Percentiles rank a stretch among this genome's conserved stretches.
Evolutionary conservation across 2,329 filamentous ascomycete species (phyloP).

Genomic region (Emmonsiellopsis sp.): DNA sequence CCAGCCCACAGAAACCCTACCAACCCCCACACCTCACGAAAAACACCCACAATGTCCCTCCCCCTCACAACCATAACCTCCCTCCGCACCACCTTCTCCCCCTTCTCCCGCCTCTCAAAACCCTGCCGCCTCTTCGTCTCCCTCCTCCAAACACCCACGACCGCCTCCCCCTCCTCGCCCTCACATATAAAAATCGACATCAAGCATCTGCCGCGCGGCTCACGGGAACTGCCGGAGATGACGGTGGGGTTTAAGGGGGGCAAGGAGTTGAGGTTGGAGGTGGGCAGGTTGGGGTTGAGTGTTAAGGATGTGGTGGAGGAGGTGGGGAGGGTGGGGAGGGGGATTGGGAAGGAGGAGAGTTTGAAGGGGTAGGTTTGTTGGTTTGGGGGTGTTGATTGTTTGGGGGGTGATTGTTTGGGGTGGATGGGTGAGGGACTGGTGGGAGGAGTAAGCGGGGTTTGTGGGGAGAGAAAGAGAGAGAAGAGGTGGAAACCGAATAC

Average conservation of each 20-base stretch:
- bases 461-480: neutral
- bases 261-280: conserved; percentile 75
- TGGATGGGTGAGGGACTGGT: neutral
- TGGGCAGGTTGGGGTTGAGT: conserved; percentile 66
- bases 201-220: conserved; percentile 61
- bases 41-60: conserved; percentile 25
- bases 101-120: conserved; percentile 71
- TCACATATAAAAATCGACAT: conserved; percentile 67
- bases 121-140: conserved; percentile 83
- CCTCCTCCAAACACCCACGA: conserved; percentile 71
- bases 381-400: conserved; percentile 3
- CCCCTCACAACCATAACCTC: conserved; percentile 50
- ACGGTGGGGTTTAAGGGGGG: conserved; percentile 91
- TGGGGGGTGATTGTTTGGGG: conserved; percentile 7
- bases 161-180: conserved; percentile 67
- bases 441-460: neutral
- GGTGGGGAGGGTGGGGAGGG: conserved; percentile 79
- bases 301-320: conserved; percentile 84
- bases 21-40: neutral
- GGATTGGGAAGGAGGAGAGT: conserved; percentile 73
- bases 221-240: conserved; percentile 60
- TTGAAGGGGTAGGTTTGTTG: conserved; percentile 42
- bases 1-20: neutral
- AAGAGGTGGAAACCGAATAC: neutral
- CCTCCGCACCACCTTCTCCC: conserved; percentile 82